Evolutionary conservation across 345 rosid species (phyloP), one percentile per base, ranked within the genome.

Genomic region (Brassica nigra): DNA sequence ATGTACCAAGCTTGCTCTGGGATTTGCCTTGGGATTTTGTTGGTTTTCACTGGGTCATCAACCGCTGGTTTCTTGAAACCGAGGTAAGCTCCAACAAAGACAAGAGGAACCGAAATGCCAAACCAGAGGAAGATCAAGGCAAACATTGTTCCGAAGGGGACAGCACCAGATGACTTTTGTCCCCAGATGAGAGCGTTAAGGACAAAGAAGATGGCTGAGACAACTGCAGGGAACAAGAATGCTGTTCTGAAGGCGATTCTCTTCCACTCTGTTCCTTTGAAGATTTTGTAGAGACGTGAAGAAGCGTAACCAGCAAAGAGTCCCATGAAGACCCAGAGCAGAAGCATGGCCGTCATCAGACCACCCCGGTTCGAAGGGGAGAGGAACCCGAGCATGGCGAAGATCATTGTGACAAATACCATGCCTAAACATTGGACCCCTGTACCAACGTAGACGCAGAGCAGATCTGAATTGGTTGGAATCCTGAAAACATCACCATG

Each of bases 351-450:
- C 31, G 97, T 91, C 97, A 91, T 91, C 14, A 91, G 88, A 73
- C 97, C 97, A 70, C 97, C 97, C 9, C 97, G 86, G 83, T 91
- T 91, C 6, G 97, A 91, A 23, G 97, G 97, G 72, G 97, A 91
- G 23, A 91, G 91, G 82, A 91, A 91, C 6, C 97, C 97, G 3
- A 91, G 91, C 78, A 91, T 78, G 30, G 97, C 97, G 16, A 91
- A 91, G 54, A 88, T 81, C 94, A 91, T 89, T 33, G 91, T 89
- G 64, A 91, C 94, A 12, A 91, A 86, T 42, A 87, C 67, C 97
- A 91, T 91, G 36, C 97, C 92, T 62, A 89, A 77, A 82, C 89
- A 91, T 64, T 91, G 97, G 71, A 91, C 90, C 62, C 97, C 97
- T 3, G 97, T 88, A 61, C 97, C 97, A 37, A 87, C 97, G 49